Evolutionary conservation across 257 asterid species (phyloP).

Genomic region (Ligustrum vulgare): DNA sequence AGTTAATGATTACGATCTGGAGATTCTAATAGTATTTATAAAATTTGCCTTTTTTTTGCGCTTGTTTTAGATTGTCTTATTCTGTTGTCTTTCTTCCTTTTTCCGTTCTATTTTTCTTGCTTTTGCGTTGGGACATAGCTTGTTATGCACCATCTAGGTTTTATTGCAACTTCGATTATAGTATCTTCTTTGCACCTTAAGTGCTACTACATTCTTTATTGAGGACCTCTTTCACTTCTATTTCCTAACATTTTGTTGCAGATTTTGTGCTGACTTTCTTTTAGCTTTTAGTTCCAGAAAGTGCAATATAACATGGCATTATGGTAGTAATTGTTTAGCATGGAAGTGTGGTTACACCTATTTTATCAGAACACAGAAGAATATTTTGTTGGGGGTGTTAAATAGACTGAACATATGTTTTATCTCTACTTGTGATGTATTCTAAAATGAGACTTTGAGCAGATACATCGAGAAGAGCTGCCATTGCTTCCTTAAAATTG

Average conservation of each 20-base stretch:
- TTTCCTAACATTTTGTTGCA: slow-evolving; percentile 7
- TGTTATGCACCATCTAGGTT: slow-evolving; percentile 5
- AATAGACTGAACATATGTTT: not conserved
- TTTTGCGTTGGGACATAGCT: not conserved
- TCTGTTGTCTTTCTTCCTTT: not conserved
- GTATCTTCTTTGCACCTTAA: not conserved
- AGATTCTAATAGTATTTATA: slow-evolving; percentile 3
- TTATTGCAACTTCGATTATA: slow-evolving; percentile 1
- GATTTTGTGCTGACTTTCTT: slow-evolving; percentile 14
- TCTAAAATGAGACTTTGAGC: not conserved
- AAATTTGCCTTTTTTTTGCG: slow-evolving; percentile 8
- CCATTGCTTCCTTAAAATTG: not conserved
- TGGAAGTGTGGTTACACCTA: not conserved
- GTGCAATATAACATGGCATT: not conserved
- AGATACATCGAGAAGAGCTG: not conserved
- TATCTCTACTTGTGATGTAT: not conserved
- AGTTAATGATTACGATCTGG: slow-evolving; percentile 32
- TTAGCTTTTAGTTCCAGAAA: slow-evolving; percentile 18
- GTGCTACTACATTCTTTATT: slow-evolving; percentile 2
- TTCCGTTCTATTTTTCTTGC: not conserved
- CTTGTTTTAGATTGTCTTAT: slow-evolving; percentile 3
- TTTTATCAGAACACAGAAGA: not conserved
- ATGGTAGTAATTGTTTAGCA: not conserved
- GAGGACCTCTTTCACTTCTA: not conserved
- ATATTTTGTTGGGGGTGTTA: not conserved